Evolutionary conservation across 2,329 filamentous ascomycete species (phyloP), one percentile per base, ranked within the genome.

Genomic region (Calonectria pseudoturangicola): DNA sequence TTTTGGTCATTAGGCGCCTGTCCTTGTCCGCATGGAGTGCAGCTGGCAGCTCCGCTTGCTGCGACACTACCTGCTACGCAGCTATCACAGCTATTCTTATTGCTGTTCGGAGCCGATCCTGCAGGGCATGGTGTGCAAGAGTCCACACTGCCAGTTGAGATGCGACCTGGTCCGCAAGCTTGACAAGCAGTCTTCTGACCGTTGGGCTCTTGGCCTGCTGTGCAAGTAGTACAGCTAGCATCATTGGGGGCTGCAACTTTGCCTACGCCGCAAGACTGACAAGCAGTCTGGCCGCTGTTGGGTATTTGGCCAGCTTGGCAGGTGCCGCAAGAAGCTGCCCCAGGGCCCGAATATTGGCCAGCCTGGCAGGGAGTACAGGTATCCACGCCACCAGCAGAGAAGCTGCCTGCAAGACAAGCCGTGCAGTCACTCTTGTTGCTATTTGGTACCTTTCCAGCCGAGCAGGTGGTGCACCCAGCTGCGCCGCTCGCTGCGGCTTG

Each of bases 341-440:
- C 43, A 13, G 43, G 43, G n/a, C 43, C 43, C 9, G 43, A 47
- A 21, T n/a, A 47, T n/a, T 21, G 5, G 43, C 43, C 43, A 9
- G 43, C 43, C 16, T 21, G n/a, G n/a, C 43, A 47, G 21, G 43
- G 43, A 47, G 43, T 47, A 47, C 43, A 47, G 18, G 43, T 13
- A 47, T 47, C 43, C 5, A n/a, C 43, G 16, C 43, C 43, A 6
- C 43, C 43, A n/a, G 43, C 43, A 21, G 43, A 47, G 43, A 21
- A 47, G 3, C 43, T n/a, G 43, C 43, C 43, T 3, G 4, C 43
- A 4, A n/a, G 43, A 21, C 43, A 47, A 21, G 43, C 4, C n/a
- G 43, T 47, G n/a, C 43, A 47, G n/a, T 47, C 43, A 25, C 43
- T 47, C 43, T 47, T 47, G n/a, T 47, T 47, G n/a, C 43, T 47